Evolutionary conservation across 306 rosid genomes (phyloP).

Genomic region (Macrotyloma uniflorum): DNA sequence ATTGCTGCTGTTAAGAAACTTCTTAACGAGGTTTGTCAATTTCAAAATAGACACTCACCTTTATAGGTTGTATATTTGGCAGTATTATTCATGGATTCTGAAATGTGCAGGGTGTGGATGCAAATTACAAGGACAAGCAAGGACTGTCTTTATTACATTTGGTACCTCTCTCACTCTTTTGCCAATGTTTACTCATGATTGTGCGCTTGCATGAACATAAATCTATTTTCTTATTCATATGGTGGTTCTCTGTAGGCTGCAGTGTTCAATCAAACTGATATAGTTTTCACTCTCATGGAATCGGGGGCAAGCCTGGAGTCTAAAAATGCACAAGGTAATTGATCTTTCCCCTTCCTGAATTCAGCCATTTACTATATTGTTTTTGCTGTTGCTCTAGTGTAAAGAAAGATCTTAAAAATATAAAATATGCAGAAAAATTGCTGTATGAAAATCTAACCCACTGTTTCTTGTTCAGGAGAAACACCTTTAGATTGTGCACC

Average conservation of each 20-base stretch:
- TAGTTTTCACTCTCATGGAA: slow-evolving; percentile 89
- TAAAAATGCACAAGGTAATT: slow-evolving; percentile 95
- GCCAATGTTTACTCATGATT: background rate
- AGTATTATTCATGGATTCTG: slow-evolving; percentile 43
- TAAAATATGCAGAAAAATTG: background rate
- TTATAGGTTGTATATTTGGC: background rate
- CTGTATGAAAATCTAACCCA: slow-evolving; percentile 30
- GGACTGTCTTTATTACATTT: slow-evolving; percentile 91
- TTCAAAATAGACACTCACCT: slow-evolving; percentile 3
- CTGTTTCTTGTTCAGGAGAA: slow-evolving; percentile 67
- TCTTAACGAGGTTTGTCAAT: slow-evolving; percentile 66
- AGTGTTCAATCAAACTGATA: slow-evolving; percentile 94
- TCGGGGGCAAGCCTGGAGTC: slow-evolving; percentile 81
- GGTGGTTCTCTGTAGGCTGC: slow-evolving; percentile 71
- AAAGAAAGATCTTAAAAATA: background rate
- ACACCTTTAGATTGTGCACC: slow-evolving; percentile 97
- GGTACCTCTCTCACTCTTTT: slow-evolving; percentile 55
- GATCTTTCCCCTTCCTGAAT: slow-evolving; percentile 32
- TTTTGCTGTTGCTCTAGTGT: slow-evolving; percentile 8
- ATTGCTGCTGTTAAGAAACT: slow-evolving; percentile 82
- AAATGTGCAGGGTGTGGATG: slow-evolving; percentile 86
- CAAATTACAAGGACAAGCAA: slow-evolving; percentile 92
- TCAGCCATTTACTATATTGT: slow-evolving; percentile 8
- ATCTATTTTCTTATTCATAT: slow-evolving; percentile 23
- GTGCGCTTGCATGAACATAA: background rate